These are phyloP conservation scores for Vicia villosa DNA, from an alignment of 306 rosid species.

Conservation along the genomic window DNA sequence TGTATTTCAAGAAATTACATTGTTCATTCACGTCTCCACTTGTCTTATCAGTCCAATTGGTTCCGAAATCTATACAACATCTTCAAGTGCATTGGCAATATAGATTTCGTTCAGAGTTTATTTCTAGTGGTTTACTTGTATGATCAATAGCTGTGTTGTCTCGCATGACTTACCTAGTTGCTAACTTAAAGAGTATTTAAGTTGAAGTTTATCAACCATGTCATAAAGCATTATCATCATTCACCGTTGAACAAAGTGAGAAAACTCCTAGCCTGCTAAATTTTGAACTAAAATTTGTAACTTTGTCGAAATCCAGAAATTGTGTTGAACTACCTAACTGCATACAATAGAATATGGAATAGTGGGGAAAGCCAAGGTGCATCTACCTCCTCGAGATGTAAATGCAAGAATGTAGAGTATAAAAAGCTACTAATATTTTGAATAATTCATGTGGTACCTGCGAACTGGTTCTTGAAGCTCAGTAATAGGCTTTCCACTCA, in stretches of 20 bases:
- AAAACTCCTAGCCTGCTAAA: background rate
- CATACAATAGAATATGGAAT: slow-evolving; percentile 12
- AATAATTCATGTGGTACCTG: slow-evolving; percentile 55
- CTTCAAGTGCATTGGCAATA: background rate
- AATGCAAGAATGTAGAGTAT: background rate
- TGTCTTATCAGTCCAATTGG: background rate
- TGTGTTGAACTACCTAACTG: background rate
- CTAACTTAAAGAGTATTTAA: background rate
- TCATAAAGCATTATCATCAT: background rate
- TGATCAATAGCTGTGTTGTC: background rate
- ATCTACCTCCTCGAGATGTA: background rate
- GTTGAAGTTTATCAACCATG: background rate
- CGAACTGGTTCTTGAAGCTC: slow-evolving; percentile 80
- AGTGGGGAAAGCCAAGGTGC: background rate
- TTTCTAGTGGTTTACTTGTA: background rate
- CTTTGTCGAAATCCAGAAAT: background rate
- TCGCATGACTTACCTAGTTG: background rate
- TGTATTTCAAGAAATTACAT: background rate
- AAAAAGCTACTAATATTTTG: background rate
- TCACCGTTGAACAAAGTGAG: background rate
- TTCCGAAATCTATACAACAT: background rate
- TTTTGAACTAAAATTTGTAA: background rate
- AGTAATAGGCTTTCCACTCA: slow-evolving; percentile 76
- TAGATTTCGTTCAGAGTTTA: background rate
- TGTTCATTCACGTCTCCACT: background rate